These are phyloP conservation scores for Cladosporium sp. DNA, from an alignment of 2,329 filamentous ascomycete species.

Conservation along the genomic window DNA sequence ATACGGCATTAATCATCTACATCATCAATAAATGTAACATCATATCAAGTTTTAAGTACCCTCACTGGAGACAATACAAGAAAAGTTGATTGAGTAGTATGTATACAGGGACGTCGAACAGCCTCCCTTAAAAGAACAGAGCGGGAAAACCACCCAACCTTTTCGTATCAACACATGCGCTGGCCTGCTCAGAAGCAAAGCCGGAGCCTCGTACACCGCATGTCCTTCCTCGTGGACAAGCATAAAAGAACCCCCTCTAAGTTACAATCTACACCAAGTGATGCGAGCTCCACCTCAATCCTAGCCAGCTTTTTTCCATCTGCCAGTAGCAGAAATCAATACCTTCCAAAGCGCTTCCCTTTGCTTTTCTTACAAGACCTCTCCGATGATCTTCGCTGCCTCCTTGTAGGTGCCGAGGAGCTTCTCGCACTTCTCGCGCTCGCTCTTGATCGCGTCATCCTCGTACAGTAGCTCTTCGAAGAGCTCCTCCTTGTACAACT, in stretches of 20 bases:
- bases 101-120: not conserved
- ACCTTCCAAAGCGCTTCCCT: not conserved
- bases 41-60: not conserved
- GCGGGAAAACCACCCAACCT: not conserved
- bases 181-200: not conserved
- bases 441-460: slow-evolving; percentile 95
- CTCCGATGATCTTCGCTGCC: slow-evolving; percentile 95
- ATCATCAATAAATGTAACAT: not conserved
- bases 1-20: not conserved
- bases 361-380: slow-evolving; percentile 69
- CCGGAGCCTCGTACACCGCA: not conserved
- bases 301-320: not conserved
- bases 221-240: not conserved
- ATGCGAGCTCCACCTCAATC: not conserved
- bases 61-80: not conserved
- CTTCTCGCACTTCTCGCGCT: slow-evolving; percentile 98
- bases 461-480: slow-evolving; percentile 96
- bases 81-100: slow-evolving; percentile 14
- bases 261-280: slow-evolving; percentile 4
- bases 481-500: slow-evolving; percentile 87
- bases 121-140: not conserved
- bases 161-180: slow-evolving; percentile 13
- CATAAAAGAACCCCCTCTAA: not conserved
- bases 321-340: not conserved
- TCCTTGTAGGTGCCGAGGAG: slow-evolving; percentile 94